Percentiles rank a stretch among this genome's conserved stretches.
These are phyloP conservation scores for Smittium mucronatum DNA, from an alignment of 371 early-diverging fungal species.

Conservation along the genomic window DNA sequence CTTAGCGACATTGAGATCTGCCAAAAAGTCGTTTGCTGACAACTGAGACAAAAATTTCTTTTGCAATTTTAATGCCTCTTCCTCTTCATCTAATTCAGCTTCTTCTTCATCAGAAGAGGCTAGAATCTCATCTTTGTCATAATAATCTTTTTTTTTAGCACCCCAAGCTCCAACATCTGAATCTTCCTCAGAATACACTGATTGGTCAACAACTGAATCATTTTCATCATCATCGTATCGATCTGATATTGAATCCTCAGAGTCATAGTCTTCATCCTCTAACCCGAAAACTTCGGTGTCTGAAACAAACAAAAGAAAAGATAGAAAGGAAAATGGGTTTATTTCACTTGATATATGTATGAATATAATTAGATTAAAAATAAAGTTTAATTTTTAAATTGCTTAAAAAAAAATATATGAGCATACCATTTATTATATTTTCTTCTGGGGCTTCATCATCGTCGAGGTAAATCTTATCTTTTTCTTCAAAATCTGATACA, in stretches of 20 bases:
- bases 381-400: too few species aligned
- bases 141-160: slow-evolving; percentile 49
- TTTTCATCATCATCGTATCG: slow-evolving; percentile 20
- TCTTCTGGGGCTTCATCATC: slow-evolving; percentile 20
- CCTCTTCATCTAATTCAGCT: slow-evolving; percentile 68
- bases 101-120: slow-evolving; percentile 52
- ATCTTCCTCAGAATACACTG: slow-evolving; percentile 25
- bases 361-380: too few species aligned
- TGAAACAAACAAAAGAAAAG: too few species aligned
- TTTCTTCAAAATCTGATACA: not conserved
- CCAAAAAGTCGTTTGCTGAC: slow-evolving; percentile 86
- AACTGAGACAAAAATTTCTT: slow-evolving; percentile 58
- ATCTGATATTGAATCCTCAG: slow-evolving; percentile 21
- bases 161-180: slow-evolving; percentile 49
- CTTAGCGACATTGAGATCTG: slow-evolving; percentile 28
- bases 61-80: slow-evolving; percentile 79
- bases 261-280: slow-evolving; percentile 26
- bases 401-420: too few species aligned
- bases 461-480: slow-evolving; percentile 38
- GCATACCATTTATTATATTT: too few species aligned
- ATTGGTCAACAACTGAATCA: slow-evolving; percentile 14
- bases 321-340: too few species aligned
- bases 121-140: slow-evolving; percentile 58
- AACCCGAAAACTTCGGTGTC: slow-evolving; percentile 36
- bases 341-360: too few species aligned